Base-by-base conservation (phyloP, 2,329 filamentous ascomycete genomes). In the Aulographum hederae region DNA sequence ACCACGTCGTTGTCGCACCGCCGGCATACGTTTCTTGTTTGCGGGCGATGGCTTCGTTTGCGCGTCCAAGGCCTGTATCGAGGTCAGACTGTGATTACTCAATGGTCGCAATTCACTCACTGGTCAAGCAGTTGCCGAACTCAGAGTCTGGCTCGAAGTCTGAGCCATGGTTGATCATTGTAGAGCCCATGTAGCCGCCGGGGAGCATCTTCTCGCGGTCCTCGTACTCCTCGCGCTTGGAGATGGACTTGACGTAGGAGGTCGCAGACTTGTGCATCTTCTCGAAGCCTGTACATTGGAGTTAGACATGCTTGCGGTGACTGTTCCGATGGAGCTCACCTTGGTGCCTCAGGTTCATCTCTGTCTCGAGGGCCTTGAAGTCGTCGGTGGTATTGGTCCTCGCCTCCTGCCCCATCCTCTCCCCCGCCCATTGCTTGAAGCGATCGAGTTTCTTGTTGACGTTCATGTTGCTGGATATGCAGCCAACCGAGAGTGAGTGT, bases 381-480 rank as follows among this genome's bases (percentile, higher is more conserved):
- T 94, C 78, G 32, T 95, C 84, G 0, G 81, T 78, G 40, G 82
- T 73, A 51, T 66, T 72, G 6, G 86, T 94, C 60, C 84, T 89
- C 57, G 75, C 69, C 57, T 94, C 85, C 41, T 71, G 72, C 45
- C 86, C 86, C 80, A 95, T 93, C 58, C 85, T 81, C 61, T 95
- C 86, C 43, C 82, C 82, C 23, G 85, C 82, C 86, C 86, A 95
- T 76, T 95, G 86, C 63, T 86, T 91, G 63, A 92, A 76, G 49
- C 86, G 78, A 58, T 85, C 86, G 51, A 95, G 73, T 53, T 91
- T 93, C 65, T 92, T 93, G 57, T 72, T 74, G 53, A 74, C 61
- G 45, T 71, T 69, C 66, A 69, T 70, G 34, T 18, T 41, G 38
- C 47, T 36, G 27, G 11, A 10, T 29, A 11, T 11, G 27, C 10